Evolutionary conservation across 2,329 filamentous ascomycete species (phyloP).

Genomic region (Aspergillus novoparasiticus): DNA sequence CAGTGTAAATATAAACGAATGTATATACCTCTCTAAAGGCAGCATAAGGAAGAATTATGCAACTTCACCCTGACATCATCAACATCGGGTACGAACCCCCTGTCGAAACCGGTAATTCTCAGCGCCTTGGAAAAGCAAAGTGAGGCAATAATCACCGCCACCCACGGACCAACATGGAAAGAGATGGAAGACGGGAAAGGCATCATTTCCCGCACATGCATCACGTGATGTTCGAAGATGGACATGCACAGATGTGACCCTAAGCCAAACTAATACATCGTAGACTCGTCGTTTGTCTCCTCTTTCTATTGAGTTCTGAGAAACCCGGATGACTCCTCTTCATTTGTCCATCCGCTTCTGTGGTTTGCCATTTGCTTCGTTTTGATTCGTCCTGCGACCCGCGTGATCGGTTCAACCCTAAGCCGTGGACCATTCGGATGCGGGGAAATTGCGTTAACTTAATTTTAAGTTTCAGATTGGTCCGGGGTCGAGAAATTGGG

Average conservation of each 20-base stretch:
- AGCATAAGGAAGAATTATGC: not conserved
- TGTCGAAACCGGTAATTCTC: not conserved
- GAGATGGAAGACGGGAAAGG: not conserved
- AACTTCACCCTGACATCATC: not conserved
- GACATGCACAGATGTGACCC: not conserved
- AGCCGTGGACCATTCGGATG: not conserved
- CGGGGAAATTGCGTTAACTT: not conserved
- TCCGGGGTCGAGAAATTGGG: not conserved
- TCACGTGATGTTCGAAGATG: not conserved
- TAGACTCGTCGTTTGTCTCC: not conserved
- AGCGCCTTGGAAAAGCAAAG: not conserved
- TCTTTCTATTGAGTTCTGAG: not conserved
- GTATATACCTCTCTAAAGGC: not conserved
- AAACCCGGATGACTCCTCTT: not conserved
- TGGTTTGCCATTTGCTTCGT: not conserved
- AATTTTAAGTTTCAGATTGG: not conserved
- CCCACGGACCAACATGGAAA: not conserved
- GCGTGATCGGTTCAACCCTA: not conserved
- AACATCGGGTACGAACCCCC: not conserved
- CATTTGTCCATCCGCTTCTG: not conserved
- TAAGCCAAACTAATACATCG: too few species aligned
- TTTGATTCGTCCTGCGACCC: not conserved
- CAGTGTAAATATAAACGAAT: not conserved
- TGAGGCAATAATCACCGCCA: not conserved
- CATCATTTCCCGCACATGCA: not conserved